These are phyloP conservation scores for Globisporangium splendens DNA, from an alignment of 352 stramenopile genomes.

Conservation along the genomic window DNA sequence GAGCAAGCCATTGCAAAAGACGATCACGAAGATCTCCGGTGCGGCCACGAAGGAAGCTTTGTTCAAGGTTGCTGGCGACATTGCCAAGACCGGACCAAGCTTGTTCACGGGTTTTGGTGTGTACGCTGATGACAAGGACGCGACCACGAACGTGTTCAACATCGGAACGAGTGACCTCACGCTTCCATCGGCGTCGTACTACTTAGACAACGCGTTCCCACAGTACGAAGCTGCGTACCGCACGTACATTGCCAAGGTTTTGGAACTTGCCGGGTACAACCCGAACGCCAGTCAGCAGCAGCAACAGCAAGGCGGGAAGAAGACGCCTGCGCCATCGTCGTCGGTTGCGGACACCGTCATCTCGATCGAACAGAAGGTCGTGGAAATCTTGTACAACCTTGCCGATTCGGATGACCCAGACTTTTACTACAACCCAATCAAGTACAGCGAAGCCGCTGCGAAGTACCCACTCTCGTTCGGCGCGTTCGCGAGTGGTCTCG, in stretches of 20 bases:
- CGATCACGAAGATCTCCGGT: slow-evolving; percentile 32
- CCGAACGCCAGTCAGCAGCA: slow-evolving; percentile 19
- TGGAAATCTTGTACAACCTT: slow-evolving; percentile 32
- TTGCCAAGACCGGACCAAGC: slow-evolving; percentile 36
- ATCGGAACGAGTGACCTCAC: slow-evolving; percentile 69
- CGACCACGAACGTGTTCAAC: slow-evolving; percentile 66
- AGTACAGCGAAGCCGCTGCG: too few relatives aligned
- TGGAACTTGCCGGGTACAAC: too few relatives aligned
- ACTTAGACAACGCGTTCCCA: slow-evolving; percentile 34
- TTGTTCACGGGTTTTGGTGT: slow-evolving; percentile 70
- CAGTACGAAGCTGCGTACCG: too few relatives aligned
- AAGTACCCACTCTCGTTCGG: background rate
- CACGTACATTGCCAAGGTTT: too few relatives aligned
- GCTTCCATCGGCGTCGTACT: slow-evolving; percentile 84
- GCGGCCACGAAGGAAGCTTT: slow-evolving; percentile 33
- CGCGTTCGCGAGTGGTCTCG: slow-evolving; percentile 38
- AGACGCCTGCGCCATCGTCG: background rate
- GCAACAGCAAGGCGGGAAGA: slow-evolving; percentile 4
- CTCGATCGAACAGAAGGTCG: slow-evolving; percentile 64
- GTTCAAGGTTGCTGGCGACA: slow-evolving; percentile 33
- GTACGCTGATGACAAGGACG: slow-evolving; percentile 65
- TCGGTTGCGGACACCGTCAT: slow-evolving; percentile 36
- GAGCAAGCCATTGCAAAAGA: slow-evolving; percentile 31
- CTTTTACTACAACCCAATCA: too few relatives aligned
- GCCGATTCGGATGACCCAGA: too few relatives aligned